Percentiles rank a stretch among this genome's conserved stretches.
Conservation (phyloP, 495 filamentous ascomycete species). For the Penicillium coprophilum region DNA sequence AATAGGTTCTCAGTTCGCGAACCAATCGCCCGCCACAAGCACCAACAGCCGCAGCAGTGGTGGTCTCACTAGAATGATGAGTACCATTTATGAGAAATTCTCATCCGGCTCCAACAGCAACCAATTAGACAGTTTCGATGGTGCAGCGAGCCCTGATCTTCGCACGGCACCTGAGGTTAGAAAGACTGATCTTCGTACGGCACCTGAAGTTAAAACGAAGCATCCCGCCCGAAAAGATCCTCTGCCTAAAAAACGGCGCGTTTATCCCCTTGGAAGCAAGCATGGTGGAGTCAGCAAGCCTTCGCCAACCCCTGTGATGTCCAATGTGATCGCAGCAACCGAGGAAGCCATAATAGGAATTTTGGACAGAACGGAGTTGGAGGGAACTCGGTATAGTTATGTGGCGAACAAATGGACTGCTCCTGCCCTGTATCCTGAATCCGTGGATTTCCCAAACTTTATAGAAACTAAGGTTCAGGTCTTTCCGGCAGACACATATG, state of each 20-base stretch:
- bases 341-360: not conserved
- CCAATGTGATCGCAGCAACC: not conserved
- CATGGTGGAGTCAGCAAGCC: not conserved
- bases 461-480: conserved; percentile 36
- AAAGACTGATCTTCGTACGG: not conserved
- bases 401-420: not conserved
- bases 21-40: not conserved
- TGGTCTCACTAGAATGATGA: not conserved
- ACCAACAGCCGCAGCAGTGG: not conserved
- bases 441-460: conserved; percentile 20
- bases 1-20: not conserved
- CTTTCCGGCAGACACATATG: conserved; percentile 51
- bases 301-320: not conserved
- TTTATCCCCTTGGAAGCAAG: not conserved
- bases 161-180: no score
- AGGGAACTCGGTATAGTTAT: conserved; percentile 11
- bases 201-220: no score
- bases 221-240: no score
- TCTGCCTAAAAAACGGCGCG: not conserved
- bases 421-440: conserved; percentile 12
- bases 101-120: not conserved
- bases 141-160: not conserved
- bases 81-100: not conserved
- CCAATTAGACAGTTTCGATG: not conserved
- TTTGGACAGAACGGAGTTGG: not conserved